Percentiles rank a stretch among this genome's conserved stretches.
Evolutionary conservation across 352 stramenopile genomes (phyloP).

Genomic region (Globisporangium heterothallicum): DNA sequence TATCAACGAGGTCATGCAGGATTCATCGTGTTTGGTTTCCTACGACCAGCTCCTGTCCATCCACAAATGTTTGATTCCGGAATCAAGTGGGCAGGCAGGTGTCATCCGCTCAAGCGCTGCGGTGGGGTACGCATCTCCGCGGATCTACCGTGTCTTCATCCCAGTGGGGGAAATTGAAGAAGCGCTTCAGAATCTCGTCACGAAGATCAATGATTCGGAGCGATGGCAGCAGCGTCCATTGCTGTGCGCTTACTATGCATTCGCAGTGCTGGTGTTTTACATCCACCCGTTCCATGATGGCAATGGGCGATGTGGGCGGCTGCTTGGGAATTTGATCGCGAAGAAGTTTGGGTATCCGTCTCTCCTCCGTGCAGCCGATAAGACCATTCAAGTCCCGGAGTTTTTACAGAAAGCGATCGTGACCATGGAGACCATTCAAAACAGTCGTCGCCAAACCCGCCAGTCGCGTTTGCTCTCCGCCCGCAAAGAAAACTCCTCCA

Average conservation of each 20-base stretch:
- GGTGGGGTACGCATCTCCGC: constrained; percentile 69
- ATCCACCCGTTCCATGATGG: constrained; percentile 85
- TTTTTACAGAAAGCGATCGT: constrained; percentile 73
- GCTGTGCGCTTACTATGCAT: constrained; percentile 72
- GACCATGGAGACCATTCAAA: constrained; percentile 65
- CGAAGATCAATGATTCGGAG: constrained; percentile 36
- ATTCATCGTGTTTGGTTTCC: constrained; percentile 44
- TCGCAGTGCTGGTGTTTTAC: constrained; percentile 75
- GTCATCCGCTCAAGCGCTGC: constrained; percentile 49
- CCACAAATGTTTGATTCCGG: constrained; percentile 48
- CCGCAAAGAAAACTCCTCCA: constrained; percentile 70
- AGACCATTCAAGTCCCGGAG: constrained; percentile 71
- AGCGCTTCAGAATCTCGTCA: constrained; percentile 38
- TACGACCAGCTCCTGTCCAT: constrained; percentile 54
- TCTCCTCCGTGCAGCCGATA: constrained; percentile 61
- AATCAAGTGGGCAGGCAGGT: constrained; percentile 35
- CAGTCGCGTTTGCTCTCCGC: constrained; percentile 42
- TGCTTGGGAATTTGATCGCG: constrained; percentile 69
- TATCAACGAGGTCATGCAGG: constrained; percentile 63
- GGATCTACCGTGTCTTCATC: constrained; percentile 80
- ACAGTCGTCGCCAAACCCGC: constrained; percentile 42
- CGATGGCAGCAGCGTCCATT: constrained; percentile 45
- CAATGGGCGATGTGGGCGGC: constrained; percentile 68
- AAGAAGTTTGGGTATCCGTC: constrained; percentile 65
- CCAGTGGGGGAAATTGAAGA: constrained; percentile 51